Evolutionary conservation across 2,329 filamentous ascomycete species (phyloP).

Genomic region (Diaporthe sp.): DNA sequence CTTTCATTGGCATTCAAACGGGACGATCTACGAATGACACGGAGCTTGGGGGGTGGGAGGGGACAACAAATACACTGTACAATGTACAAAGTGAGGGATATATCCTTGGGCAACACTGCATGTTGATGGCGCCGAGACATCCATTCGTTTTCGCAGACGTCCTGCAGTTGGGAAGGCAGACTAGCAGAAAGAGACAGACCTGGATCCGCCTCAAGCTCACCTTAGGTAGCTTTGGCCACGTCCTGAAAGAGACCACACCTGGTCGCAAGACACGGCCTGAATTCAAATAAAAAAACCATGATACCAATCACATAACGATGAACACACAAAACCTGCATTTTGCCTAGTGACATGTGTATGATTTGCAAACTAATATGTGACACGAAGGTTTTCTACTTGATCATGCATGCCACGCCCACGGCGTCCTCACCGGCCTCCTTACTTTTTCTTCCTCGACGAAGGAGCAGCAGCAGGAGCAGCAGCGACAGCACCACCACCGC

Average conservation of each 20-base stretch:
- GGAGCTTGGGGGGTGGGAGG: background rate
- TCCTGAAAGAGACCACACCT: background rate
- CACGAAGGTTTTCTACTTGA: background rate
- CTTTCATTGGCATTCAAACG: background rate
- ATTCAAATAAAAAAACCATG: slow-evolving; percentile 12
- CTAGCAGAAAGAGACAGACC: slow-evolving; percentile 5
- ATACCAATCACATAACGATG: background rate
- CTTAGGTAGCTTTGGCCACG: slow-evolving; percentile 28
- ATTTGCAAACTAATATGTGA: background rate
- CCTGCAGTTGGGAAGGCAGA: slow-evolving; percentile 14
- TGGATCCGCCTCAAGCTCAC: slow-evolving; percentile 13
- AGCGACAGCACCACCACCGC: no score
- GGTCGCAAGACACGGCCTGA: slow-evolving; percentile 12
- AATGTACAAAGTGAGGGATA: slow-evolving; percentile 29
- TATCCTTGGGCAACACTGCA: slow-evolving; percentile 35
- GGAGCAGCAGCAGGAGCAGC: slow-evolving; percentile 44
- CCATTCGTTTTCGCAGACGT: slow-evolving; percentile 32
- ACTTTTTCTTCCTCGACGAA: slow-evolving; percentile 50
- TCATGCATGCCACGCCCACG: background rate
- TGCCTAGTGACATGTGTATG: background rate
- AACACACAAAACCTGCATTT: background rate
- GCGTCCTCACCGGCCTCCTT: slow-evolving; percentile 38
- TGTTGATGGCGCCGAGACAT: slow-evolving; percentile 26
- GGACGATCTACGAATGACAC: slow-evolving; percentile 12
- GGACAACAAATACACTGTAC: slow-evolving; percentile 7